Evolutionary conservation across 2,329 filamentous ascomycete genomes (phyloP), one percentile per base, ranked within the genome.

Genomic region (Cordyceps tenuipes): DNA sequence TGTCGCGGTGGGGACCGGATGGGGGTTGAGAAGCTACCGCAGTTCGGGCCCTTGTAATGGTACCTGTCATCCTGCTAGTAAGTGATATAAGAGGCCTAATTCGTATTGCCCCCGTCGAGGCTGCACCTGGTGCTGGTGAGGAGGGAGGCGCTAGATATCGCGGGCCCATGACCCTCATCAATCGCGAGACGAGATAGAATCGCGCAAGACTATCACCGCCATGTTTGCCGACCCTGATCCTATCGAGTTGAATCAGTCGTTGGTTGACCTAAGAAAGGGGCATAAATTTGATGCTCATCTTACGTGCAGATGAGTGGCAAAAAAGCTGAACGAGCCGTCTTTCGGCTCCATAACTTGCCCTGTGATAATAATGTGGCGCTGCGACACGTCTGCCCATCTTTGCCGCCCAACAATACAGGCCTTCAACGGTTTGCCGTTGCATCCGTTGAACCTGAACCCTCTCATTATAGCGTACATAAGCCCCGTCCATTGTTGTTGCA

Each of bases 401-500:
- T 7, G 7, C 5, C 13, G 54, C 54, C 54, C 48, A 15, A 48
- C 9, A 26, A 48, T 36, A 13, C 13, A 57, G 54, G 54, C 54
- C 21, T n/a, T 9, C 34, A 36, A 19, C n/a, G 19, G 34, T 15
- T 36, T 47, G 53, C 41, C 41, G 52, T 21, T 6, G 26, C 19
- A 13, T 39, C 36, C 56, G 23, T 23, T 62, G 64, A 63, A 15
- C 46, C 47, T 23, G 23, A 23, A 23, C 23, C 23, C 23, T 23
- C 21, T 44, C 43, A 51, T 41, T 61, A 63, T 55, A 62, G 29
- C 39, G 47, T 21, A 53, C 39, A 43, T 21, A 53, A 48, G 10
- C 41, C 21, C 57, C 23, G 23, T 23, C 23, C 23, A 23, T 23
- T 23, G 49, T 41, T 48, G 57, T 17, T 41, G 53, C 49, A 50